These are phyloP conservation scores for Mycena maculata DNA, from an alignment of 768 basidiomycete species.

Conservation along the genomic window DNA sequence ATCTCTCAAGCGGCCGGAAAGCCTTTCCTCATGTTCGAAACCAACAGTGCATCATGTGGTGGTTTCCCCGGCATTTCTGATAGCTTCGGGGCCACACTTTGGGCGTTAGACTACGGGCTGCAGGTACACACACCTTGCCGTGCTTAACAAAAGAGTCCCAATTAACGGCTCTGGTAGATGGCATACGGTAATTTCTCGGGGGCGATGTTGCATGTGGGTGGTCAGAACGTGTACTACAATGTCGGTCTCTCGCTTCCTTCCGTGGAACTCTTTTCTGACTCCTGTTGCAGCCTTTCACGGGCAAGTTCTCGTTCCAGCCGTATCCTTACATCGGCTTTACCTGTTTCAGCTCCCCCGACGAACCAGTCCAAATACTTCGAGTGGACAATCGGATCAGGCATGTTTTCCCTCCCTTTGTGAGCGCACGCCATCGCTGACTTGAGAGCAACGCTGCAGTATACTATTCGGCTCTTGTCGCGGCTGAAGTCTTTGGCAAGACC, in stretches of 20 bases:
- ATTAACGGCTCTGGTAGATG: conserved; percentile 38
- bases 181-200: conserved; percentile 49
- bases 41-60: conserved; percentile 52
- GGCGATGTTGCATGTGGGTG: conserved; percentile 55
- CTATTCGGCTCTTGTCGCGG: conserved; percentile 77
- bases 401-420: not conserved
- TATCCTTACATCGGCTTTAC: not conserved
- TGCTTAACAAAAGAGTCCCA: too few species aligned
- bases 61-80: conserved; percentile 64
- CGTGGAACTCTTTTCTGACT: not conserved
- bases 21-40: conserved; percentile 66
- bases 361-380: conserved; percentile 68
- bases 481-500: conserved; percentile 77
- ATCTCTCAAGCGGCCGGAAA: conserved; percentile 47
- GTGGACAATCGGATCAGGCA: conserved; percentile 71
- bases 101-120: conserved; percentile 62
- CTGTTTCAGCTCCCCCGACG: conserved; percentile 55
- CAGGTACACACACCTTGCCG: conserved; percentile 33
- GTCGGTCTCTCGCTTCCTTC: not conserved
- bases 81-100: conserved; percentile 61
- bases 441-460: conserved; percentile 57
- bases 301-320: conserved; percentile 47
- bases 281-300: conserved; percentile 56
- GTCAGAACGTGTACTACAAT: conserved; percentile 65
- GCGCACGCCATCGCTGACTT: not conserved